phyloP scores from a whole-genome alignment of 2,329 filamentous ascomycete species.

The Rutstroemia sp. region DNA sequence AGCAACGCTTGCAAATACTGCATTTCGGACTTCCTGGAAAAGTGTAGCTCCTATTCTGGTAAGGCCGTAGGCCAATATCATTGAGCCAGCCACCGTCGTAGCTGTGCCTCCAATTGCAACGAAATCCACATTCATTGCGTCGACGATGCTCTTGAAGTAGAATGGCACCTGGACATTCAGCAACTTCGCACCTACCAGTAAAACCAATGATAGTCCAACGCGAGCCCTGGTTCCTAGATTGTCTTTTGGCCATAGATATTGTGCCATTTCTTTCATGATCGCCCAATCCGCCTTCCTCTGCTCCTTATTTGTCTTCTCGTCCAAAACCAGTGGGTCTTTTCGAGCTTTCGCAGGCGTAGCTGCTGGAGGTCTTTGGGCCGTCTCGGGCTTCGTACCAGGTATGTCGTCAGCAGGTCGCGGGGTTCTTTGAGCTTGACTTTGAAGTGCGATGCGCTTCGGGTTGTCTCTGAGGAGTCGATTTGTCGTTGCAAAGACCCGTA shows the following conservation, averaged over 20 bases:
- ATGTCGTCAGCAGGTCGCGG: conserved; percentile 17
- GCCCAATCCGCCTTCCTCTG: conserved; percentile 97
- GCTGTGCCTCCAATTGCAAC: conserved; percentile 80
- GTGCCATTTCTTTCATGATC: conserved; percentile 96
- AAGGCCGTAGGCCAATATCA: conserved; percentile 88
- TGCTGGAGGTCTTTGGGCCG: conserved; percentile 16
- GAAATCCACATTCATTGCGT: conserved; percentile 95
- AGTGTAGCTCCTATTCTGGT: conserved; percentile 82
- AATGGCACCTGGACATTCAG: conserved; percentile 98
- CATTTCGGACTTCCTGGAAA: conserved; percentile 91
- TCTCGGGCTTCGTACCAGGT: conserved; percentile 20
- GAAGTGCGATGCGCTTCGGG: conserved; percentile 13
- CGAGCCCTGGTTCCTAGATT: conserved; percentile 75
- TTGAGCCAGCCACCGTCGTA: conserved; percentile 78
- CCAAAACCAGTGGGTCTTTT: conserved; percentile 52
- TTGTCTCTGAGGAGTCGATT: conserved; percentile 19
- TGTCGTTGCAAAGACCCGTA: conserved; percentile 27
- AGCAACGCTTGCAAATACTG: conserved; percentile 91
- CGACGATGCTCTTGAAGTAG: conserved; percentile 97
- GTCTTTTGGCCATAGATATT: conserved; percentile 93
- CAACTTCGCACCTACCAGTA: conserved; percentile 86
- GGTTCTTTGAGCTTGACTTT: conserved; percentile 18
- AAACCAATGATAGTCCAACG: conserved; percentile 73
- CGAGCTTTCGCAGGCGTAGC: conserved; percentile 15
- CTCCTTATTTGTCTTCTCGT: conserved; percentile 68